These are phyloP conservation scores for Aristolochia californica DNA, from an alignment of 164 flowering plant genomes.

Conservation along the genomic window DNA sequence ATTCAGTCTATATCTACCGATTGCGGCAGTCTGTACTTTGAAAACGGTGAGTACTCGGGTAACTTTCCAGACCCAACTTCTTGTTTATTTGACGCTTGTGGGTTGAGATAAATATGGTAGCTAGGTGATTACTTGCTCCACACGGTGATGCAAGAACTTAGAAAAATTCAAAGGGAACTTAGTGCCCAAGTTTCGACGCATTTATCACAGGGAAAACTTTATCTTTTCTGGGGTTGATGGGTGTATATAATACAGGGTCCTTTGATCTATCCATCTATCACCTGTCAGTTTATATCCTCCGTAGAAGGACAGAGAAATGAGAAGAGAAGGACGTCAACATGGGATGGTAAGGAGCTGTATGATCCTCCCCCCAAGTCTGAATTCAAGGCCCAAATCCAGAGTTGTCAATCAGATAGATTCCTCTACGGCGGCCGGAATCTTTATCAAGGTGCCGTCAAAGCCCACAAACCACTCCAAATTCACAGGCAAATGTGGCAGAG, in stretches of 20 bases:
- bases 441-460: slow-evolving; percentile 43
- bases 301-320: slow-evolving; percentile 28
- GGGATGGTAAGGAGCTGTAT: slow-evolving; percentile 44
- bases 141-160: not conserved
- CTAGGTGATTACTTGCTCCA: slow-evolving; percentile 2
- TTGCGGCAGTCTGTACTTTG: not conserved
- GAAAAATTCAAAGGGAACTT: not conserved
- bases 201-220: too few species aligned
- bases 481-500: slow-evolving; percentile 48
- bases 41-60: not conserved
- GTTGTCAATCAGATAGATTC: slow-evolving; percentile 23
- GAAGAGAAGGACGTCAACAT: slow-evolving; percentile 70
- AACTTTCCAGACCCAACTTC: not conserved
- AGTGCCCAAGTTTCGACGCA: slow-evolving; percentile 1
- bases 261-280: not conserved
- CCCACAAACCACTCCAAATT: slow-evolving; percentile 86
- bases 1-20: not conserved
- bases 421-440: slow-evolving; percentile 48
- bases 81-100: not conserved
- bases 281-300: not conserved
- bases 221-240: not conserved
- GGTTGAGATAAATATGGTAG: not conserved
- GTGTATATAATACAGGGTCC: not conserved
- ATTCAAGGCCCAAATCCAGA: slow-evolving; percentile 22
- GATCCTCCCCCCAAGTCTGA: slow-evolving; percentile 21